Percentiles rank a stretch among this genome's conserved stretches.
Evolutionary conservation across 2,329 filamentous ascomycete species (phyloP).

Genomic region (Immersiporthe knoxdaviesiana): DNA sequence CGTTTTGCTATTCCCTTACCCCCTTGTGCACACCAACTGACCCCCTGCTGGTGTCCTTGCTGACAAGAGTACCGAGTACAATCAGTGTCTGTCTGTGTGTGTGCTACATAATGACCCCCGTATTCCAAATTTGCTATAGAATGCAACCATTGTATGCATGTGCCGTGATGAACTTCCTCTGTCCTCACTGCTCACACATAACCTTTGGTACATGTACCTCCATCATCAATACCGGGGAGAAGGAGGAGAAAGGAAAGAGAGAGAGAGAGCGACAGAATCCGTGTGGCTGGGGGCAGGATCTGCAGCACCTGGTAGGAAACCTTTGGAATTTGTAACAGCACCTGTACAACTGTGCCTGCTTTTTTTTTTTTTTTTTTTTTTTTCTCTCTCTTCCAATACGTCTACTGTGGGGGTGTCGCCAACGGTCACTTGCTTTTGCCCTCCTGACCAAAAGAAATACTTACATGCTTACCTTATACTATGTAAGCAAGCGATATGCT

Average conservation of each 20-base stretch:
- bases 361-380: too few species aligned
- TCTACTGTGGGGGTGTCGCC: not conserved
- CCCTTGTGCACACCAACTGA: too few species aligned
- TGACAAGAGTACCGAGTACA: not conserved
- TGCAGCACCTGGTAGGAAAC: too few species aligned
- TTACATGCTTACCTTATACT: not conserved
- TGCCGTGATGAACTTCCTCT: not conserved
- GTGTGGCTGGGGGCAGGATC: not conserved
- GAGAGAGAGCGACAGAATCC: not conserved
- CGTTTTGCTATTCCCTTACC: not conserved
- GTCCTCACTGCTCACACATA: not conserved
- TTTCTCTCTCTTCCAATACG: not conserved
- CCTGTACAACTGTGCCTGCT: not conserved
- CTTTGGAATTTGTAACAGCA: not conserved
- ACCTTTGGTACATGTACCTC: not conserved
- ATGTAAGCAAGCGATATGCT: not conserved
- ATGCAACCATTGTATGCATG: not conserved
- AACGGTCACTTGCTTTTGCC: not conserved
- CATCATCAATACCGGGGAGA: not conserved
- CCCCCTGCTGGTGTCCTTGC: not conserved
- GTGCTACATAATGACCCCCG: not conserved
- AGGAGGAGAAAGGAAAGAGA: not conserved
- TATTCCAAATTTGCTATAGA: not conserved
- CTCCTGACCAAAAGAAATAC: not conserved
- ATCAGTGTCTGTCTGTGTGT: not conserved